Conservation (phyloP, 2,329 filamentous ascomycete genomes). For the Paecilomyces formosus region DNA sequence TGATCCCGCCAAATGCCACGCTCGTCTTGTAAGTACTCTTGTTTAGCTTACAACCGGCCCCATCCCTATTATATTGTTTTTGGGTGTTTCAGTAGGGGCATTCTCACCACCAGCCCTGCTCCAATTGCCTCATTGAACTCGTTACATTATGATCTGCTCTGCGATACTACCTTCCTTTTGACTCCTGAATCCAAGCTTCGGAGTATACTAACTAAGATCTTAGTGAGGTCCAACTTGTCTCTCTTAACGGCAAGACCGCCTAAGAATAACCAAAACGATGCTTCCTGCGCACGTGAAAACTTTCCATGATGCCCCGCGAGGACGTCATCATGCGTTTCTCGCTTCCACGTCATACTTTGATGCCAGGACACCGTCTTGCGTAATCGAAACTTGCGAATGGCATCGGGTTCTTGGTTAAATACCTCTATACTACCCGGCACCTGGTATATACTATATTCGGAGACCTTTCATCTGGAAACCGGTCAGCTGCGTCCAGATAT, state of each 20-base stretch:
- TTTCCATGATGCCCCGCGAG: background rate
- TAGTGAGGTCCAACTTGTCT: background rate
- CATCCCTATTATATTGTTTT: background rate
- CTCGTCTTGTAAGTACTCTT: constrained; percentile 68
- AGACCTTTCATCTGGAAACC: background rate
- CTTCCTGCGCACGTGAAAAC: background rate
- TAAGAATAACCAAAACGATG: background rate
- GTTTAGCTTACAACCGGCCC: background rate
- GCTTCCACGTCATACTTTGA: background rate
- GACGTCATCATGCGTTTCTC: background rate
- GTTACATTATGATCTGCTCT: background rate
- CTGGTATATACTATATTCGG: background rate
- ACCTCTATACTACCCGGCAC: background rate
- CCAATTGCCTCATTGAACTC: background rate
- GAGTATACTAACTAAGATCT: background rate
- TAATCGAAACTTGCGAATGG: background rate
- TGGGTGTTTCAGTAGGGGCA: constrained; percentile 5
- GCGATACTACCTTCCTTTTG: background rate
- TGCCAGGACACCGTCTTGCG: background rate
- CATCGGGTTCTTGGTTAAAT: background rate
- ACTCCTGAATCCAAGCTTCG: background rate
- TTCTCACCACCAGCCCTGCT: background rate
- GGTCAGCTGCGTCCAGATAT: background rate
- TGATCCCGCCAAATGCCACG: constrained; percentile 67
- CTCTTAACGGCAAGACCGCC: background rate